Conservation (phyloP, 1,284 basidiomycete species). For the Rugosomyces carneus region DNA sequence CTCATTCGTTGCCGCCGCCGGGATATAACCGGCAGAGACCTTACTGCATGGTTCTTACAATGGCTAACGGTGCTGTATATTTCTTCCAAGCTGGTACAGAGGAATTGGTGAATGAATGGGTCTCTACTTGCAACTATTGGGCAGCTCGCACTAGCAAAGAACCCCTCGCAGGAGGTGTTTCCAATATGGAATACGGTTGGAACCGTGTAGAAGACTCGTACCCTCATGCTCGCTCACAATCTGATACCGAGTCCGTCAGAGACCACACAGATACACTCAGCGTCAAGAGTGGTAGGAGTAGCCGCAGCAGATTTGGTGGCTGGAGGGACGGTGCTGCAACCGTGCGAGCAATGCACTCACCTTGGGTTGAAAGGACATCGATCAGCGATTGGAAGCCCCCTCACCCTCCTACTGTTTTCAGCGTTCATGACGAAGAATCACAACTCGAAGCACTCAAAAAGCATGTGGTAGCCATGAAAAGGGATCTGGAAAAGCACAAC, state of each 20-base stretch:
- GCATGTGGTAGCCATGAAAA: conserved; percentile 72
- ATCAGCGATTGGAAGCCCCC: conserved; percentile 96
- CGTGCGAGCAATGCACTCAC: conserved; percentile 55
- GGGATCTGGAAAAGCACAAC: conserved; percentile 80
- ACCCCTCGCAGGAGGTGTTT: conserved; percentile 90
- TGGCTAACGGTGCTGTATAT: conserved; percentile 83
- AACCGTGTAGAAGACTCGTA: conserved; percentile 62
- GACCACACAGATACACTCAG: conserved; percentile 61
- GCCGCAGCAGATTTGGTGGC: conserved; percentile 54
- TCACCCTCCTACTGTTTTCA: conserved; percentile 74
- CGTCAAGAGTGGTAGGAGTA: conserved; percentile 60
- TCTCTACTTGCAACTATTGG: conserved; percentile 98
- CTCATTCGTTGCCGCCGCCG: conserved; percentile 83
- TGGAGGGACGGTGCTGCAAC: conserved; percentile 61
- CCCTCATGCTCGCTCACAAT: conserved; percentile 46
- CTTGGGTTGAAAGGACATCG: conserved; percentile 70
- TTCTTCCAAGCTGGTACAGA: conserved; percentile 98
- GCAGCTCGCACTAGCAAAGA: conserved; percentile 91
- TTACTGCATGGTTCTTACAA: conserved; percentile 92
- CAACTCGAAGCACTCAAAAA: conserved; percentile 84
- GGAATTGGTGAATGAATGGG: conserved; percentile 97
- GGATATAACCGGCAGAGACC: conserved; percentile 89
- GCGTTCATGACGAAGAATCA: conserved; percentile 84
- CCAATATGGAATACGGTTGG: conserved; percentile 99
- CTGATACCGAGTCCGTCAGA: conserved; percentile 48